Base-by-base conservation (phyloP, 768 basidiomycete genomes). In the Mycena capillaripes region DNA sequence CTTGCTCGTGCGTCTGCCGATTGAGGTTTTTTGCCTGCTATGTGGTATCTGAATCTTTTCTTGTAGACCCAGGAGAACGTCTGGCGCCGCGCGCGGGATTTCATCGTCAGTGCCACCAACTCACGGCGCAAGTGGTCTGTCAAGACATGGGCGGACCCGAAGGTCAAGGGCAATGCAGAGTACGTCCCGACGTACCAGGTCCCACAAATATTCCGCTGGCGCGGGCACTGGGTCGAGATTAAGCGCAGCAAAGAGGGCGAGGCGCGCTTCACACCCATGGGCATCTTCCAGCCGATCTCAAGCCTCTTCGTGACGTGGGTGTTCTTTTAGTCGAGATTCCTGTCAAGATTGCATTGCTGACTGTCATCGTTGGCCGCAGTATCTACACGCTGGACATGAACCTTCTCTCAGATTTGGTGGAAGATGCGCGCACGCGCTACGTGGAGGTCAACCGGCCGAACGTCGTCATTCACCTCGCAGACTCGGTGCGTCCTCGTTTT, bases 151-250 rank as follows among this genome's bases (percentile, higher is more conserved):
- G 23, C 29, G 21, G 72, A 73, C 42, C 56, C 58, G 66, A 77
- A 11, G 34, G 55, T 21, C 76, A 76, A 56, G 78, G 78, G 48
- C 19, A 78, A 82, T 63, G 84, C 83, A 0, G 85, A 87, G 48
- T 87, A 84, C 72, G 83, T 86, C 0, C 87, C 87, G 1, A 82
- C 81, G 0, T 86, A 84, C 64, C 78, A 81, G 27, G 71, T 67
- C 2, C 82, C 86, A 4, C 86, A 87, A 38, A 77, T 87, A 3
- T 87, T 87, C 71, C 76, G 82, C 48, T 87, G 85, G 84, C 82
- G 81, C 29, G 85, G 85, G 0, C 82, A 85, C 73, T 86, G 82
- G 85, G 71, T 83, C 38, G 82, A 86, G 72, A 81, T 86, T 23
- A 76, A 77, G 53, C 76, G 81, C 46, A 72, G 58, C 29, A 27